Base-by-base conservation (phyloP, 1,139 yeast genomes). In the Yamadazyma sp. region DNA sequence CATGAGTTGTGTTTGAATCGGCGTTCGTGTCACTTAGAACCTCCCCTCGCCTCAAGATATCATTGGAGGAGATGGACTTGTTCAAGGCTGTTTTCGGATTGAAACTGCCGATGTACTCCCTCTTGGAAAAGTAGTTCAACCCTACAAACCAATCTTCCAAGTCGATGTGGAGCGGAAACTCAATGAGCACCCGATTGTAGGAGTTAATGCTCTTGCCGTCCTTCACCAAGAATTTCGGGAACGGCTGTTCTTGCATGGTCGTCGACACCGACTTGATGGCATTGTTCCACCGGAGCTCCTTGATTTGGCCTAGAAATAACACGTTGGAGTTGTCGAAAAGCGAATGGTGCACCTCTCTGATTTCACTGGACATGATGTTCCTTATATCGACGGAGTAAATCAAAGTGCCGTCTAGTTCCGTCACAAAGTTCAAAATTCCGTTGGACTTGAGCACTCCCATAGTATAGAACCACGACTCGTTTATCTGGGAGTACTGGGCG, bases 111-210 rank as follows among this genome's bases (percentile, higher is more conserved):
- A 72, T 71, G 43, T 72, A 77, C 47, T 83, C 88, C 31, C 83
- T 64, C 47, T 75, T 75, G 3, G 95, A 75, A 54, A 85, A 81
- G 17, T 87, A 77, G 43, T 75, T 77, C 42, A 88, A 62, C 0
- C 91, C 83, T 6, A 87, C 86, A 49, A 79, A 73, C 96, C 96
- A 88, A 57, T 86, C 94, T 50, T 84, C 94, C 39, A 83, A 70
- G 58, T 87, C 95, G 26, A 81, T 79, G 48, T 79, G 80, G 31
- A 81, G 65, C 1, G 86, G 83, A 49, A 87, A 87, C 49, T 79
- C 81, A 37, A 85, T 66, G 25, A 81, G 61, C 2, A 83, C 64
- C 30, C 77, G 53, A 42, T 75, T 69, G 44, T 63, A 62, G 35
- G 58, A 66, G 14, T 59, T 57, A 14, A 64, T 53, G 2, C 56